Base-by-base conservation (phyloP, 2,329 filamentous ascomycete species). In the Botrytis elliptica region DNA sequence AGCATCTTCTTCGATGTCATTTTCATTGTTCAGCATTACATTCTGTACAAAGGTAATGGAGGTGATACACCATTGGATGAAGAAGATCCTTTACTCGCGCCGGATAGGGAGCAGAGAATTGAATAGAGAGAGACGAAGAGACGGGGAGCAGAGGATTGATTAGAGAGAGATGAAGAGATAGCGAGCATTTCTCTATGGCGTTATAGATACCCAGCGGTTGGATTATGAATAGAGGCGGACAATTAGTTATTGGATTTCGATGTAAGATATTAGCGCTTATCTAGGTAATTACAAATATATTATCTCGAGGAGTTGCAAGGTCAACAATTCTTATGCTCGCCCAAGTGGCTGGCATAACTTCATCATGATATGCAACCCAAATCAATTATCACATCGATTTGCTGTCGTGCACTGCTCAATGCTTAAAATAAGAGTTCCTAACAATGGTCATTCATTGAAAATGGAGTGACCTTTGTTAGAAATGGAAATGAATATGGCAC, bases 1-100 rank as follows among this genome's bases (percentile, higher is more conserved):
- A 94, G 91, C 74, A 91, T 98, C 78, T 82, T 93, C 3, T 98
- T 97, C 81, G 95, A 98, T 81, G 76, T 92, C 46, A 85, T 97
- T 67, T 98, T 98, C 81, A 91, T 98, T 70, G 80, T 88, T 7
- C 96, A 99, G 84, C 96, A 98, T 83, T 98, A 95, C 79, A 84
- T 95, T 52, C 82, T 97, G 33, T 98, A 97, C 80, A 82, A 57
- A n/a, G 73, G 73, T 1, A 75, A 75, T 18, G 40, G 68, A 25
- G 74, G 70, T 1, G 77, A 77, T 62, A 71, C 62, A 29, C 63
- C 75, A 16, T 29, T 70, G 12, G 74, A 77, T 29, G 71, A 73
- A 63, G 71, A 73, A 42, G 76, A 78, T 69, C 73, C 77, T 20
- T 62, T 79, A 14, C 72, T 79, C 40, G 60, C 66, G 25, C 63